phyloP scores from a whole-genome alignment of 2,329 filamentous ascomycete species.

The Lachnellula occidentalis region DNA sequence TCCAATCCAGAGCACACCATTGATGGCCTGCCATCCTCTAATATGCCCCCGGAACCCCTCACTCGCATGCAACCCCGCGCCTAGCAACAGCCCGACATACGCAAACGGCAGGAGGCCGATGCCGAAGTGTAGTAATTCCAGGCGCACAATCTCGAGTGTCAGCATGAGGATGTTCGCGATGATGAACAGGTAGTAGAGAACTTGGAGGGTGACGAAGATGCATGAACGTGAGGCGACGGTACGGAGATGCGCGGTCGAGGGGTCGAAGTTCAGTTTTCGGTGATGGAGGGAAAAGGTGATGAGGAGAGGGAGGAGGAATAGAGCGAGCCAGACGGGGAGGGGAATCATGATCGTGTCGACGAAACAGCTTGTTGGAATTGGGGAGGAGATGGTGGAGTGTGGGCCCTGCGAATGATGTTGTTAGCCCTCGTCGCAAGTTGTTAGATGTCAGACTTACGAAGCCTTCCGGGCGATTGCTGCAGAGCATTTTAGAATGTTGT shows the following conservation, averaged over 20 bases:
- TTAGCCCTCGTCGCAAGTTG: neutral
- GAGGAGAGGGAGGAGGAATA: slow-evolving; percentile 25
- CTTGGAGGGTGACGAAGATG: slow-evolving; percentile 11
- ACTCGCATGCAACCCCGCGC: slow-evolving; percentile 21
- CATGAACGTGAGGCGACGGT: slow-evolving; percentile 6
- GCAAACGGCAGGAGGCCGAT: slow-evolving; percentile 33
- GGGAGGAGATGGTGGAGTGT: slow-evolving; percentile 28
- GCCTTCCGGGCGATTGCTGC: slow-evolving; percentile 30
- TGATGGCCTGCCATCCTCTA: slow-evolving; percentile 24
- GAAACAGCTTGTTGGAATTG: slow-evolving; percentile 34
- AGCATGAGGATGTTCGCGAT: slow-evolving; percentile 30
- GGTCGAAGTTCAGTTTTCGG: slow-evolving; percentile 18
- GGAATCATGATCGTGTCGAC: slow-evolving; percentile 32
- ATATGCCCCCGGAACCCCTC: slow-evolving; percentile 20
- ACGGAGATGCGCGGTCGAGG: slow-evolving; percentile 21
- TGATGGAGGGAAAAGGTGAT: slow-evolving; percentile 17
- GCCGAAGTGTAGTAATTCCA: slow-evolving; percentile 28
- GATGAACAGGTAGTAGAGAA: slow-evolving; percentile 30
- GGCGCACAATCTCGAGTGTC: slow-evolving; percentile 31
- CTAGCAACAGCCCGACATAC: slow-evolving; percentile 29
- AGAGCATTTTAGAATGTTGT: slow-evolving; percentile 14
- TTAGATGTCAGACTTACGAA: slow-evolving; percentile 24
- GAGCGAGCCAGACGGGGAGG: slow-evolving; percentile 31
- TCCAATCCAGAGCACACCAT: slow-evolving; percentile 29
- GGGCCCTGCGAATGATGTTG: slow-evolving; percentile 24